Evolutionary conservation across 257 asterid genomes (phyloP).

Genomic region (Nyctanthes arbortristis): DNA sequence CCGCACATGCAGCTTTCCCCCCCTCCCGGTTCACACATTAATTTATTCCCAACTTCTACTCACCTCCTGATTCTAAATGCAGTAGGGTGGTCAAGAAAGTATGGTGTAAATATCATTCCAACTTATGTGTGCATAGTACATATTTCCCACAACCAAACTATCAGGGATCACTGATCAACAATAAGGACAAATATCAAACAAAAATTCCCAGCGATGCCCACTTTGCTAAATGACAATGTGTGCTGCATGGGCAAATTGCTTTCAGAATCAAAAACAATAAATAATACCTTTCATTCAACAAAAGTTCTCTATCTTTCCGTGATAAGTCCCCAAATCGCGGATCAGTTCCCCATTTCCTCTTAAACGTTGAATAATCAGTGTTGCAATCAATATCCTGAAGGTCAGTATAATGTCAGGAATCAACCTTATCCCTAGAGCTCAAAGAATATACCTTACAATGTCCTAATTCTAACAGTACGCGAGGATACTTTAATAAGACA

Average conservation of each 20-base stretch:
- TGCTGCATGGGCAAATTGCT: neutral
- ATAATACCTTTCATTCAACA: slow-evolving; percentile 90
- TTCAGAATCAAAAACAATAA: slow-evolving; percentile 10
- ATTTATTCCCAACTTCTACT: neutral
- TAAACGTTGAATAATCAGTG: slow-evolving; percentile 79
- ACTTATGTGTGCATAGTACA: neutral
- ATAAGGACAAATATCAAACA: slow-evolving; percentile 13
- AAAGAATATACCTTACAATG: slow-evolving; percentile 20
- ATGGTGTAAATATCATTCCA: neutral
- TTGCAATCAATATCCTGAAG: slow-evolving; percentile 78
- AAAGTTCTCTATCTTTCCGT: slow-evolving; percentile 75
- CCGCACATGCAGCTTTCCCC: neutral
- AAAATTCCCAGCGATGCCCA: neutral
- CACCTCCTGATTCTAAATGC: slow-evolving; percentile 11
- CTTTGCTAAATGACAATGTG: slow-evolving; percentile 11
- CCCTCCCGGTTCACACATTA: too few species aligned
- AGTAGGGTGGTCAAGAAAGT: slow-evolving; percentile 6
- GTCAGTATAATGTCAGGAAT: slow-evolving; percentile 17
- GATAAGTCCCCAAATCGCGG: slow-evolving; percentile 82
- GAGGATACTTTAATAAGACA: slow-evolving; percentile 65
- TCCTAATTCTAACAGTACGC: slow-evolving; percentile 49
- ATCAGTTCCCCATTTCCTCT: slow-evolving; percentile 89
- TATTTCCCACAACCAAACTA: slow-evolving; percentile 12
- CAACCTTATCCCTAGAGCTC: slow-evolving; percentile 22
- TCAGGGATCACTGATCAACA: slow-evolving; percentile 11